These are phyloP conservation scores for Phytophthora lateralis DNA, from an alignment of 352 stramenopile genomes.

Conservation along the genomic window DNA sequence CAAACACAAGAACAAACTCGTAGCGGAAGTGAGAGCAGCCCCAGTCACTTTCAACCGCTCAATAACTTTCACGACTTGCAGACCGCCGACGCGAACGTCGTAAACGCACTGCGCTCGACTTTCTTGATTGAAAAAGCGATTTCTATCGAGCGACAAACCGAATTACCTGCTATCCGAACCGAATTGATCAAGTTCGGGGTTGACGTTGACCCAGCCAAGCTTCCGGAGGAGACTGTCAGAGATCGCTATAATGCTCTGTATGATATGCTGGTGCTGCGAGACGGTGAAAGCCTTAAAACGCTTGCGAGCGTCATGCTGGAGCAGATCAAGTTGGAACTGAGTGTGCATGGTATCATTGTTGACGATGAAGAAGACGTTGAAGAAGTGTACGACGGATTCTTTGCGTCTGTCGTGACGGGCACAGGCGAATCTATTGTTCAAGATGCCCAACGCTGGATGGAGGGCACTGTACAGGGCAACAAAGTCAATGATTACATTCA, in stretches of 20 bases:
- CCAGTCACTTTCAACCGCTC: conserved; percentile 19
- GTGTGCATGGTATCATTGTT: conserved; percentile 58
- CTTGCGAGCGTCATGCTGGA: conserved; percentile 60
- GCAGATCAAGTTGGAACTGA: conserved; percentile 74
- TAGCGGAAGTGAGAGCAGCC: conserved; percentile 5
- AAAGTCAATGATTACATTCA: conserved; percentile 58
- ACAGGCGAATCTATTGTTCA: conserved; percentile 66
- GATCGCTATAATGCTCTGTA: conserved; percentile 65
- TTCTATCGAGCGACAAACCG: conserved; percentile 57
- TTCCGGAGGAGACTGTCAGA: conserved; percentile 8
- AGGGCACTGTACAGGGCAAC: conserved; percentile 45
- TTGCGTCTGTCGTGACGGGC: conserved; percentile 49
- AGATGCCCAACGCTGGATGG: conserved; percentile 73
- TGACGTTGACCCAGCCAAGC: conserved; percentile 21
- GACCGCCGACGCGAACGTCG: conserved; percentile 46
- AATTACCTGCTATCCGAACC: conserved; percentile 35
- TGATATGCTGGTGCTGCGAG: conserved; percentile 68
- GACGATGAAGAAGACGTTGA: conserved; percentile 69
- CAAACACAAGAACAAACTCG: conserved; percentile 3
- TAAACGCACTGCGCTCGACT: conserved; percentile 60
- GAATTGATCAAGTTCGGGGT: conserved; percentile 73
- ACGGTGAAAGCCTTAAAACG: conserved; percentile 68
- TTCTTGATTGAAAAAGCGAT: conserved; percentile 81
- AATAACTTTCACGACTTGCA: conserved; percentile 68
- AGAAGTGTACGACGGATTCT: conserved; percentile 71